Conservation (phyloP, 495 filamentous ascomycete species). For the Talaromyces trachyspermus region DNA sequence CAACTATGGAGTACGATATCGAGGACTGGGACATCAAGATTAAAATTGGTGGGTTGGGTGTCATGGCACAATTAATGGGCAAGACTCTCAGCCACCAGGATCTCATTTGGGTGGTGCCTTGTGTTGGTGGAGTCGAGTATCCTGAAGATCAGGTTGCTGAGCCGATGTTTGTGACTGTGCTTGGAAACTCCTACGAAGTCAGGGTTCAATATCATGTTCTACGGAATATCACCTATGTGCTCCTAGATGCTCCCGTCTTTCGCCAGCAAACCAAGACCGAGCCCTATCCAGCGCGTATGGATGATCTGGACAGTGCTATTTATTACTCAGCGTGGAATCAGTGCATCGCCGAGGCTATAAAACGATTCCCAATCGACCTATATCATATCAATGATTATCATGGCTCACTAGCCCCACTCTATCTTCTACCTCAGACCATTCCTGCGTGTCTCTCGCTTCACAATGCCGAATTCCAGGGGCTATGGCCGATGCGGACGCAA, state of each 20-base stretch:
- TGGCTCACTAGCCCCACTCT: constrained; percentile 62
- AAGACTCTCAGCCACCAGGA: constrained; percentile 61
- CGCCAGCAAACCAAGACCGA: constrained; percentile 59
- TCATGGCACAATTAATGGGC: constrained; percentile 66
- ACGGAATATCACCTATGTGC: constrained; percentile 65
- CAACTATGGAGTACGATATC: constrained; percentile 69
- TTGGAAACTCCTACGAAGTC: constrained; percentile 57
- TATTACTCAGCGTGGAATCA: constrained; percentile 72
- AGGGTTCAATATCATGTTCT: constrained; percentile 57
- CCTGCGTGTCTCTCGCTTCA: constrained; percentile 47
- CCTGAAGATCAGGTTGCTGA: constrained; percentile 53
- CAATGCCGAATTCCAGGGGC: constrained; percentile 68
- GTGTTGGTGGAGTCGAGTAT: constrained; percentile 61
- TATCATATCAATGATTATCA: constrained; percentile 84
- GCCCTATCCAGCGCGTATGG: constrained; percentile 67
- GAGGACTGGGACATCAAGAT: constrained; percentile 67
- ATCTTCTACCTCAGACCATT: constrained; percentile 55
- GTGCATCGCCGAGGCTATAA: constrained; percentile 58
- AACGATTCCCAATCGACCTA: constrained; percentile 55
- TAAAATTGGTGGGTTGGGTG: constrained; percentile 66
- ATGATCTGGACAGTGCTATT: constrained; percentile 64
- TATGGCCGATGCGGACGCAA: constrained; percentile 66
- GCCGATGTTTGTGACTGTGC: constrained; percentile 57
- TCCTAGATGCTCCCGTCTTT: constrained; percentile 65
- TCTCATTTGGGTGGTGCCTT: constrained; percentile 71